Percentiles rank a stretch among this genome's conserved stretches.
phyloP scores from a whole-genome alignment of 2,329 filamentous ascomycete genomes.

The Scorias spongiosa region DNA sequence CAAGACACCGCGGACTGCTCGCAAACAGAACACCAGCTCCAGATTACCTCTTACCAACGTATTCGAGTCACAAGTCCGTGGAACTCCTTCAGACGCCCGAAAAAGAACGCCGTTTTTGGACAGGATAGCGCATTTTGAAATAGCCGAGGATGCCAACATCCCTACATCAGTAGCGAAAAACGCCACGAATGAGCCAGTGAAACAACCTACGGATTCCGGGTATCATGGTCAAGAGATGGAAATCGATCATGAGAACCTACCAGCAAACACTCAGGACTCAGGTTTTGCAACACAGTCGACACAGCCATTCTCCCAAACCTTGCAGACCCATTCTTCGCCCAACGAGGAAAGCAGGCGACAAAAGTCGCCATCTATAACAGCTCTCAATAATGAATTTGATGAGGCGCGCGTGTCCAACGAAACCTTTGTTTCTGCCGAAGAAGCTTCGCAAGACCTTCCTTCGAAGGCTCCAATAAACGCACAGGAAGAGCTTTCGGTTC shows the following conservation, averaged over 20 bases:
- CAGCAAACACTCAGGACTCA: not conserved
- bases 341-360: not conserved
- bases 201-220: slow-evolving; percentile 44
- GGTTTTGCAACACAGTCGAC: not conserved
- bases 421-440: slow-evolving; percentile 35
- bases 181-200: slow-evolving; percentile 17
- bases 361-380: not conserved
- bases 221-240: slow-evolving; percentile 51
- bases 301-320: not conserved
- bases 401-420: slow-evolving; percentile 11
- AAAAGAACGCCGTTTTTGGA: slow-evolving; percentile 34
- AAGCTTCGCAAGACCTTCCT: slow-evolving; percentile 7
- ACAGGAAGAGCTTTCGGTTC: not conserved
- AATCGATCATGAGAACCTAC: slow-evolving; percentile 9
- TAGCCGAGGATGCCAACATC: slow-evolving; percentile 39
- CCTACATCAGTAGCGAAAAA: slow-evolving; percentile 2
- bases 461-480: not conserved
- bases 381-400: slow-evolving; percentile 1
- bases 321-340: not conserved
- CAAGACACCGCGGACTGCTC: slow-evolving; percentile 60
- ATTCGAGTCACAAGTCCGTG: slow-evolving; percentile 28
- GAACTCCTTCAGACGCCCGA: slow-evolving; percentile 37
- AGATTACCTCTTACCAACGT: slow-evolving; percentile 39
- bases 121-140: slow-evolving; percentile 43
- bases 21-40: slow-evolving; percentile 39